These are phyloP conservation scores for Exsudoporus frostii DNA, from an alignment of 768 basidiomycete genomes.

Conservation along the genomic window DNA sequence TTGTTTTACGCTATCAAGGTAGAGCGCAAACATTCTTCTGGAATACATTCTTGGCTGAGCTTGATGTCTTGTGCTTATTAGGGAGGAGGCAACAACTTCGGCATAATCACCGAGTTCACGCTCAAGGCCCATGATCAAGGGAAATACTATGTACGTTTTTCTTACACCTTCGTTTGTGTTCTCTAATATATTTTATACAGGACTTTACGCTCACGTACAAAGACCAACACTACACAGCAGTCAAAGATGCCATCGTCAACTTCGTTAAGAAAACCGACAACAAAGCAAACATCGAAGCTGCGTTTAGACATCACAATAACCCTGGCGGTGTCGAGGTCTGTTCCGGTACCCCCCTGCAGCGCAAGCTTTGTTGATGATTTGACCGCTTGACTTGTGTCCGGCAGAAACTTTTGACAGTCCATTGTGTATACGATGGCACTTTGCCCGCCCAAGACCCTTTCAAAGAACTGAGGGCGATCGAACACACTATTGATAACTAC, in stretches of 20 bases:
- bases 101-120: conserved; percentile 27
- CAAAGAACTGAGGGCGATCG: not conserved
- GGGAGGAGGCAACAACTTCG: conserved; percentile 29
- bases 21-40: too few relatives aligned
- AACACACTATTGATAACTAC: not conserved
- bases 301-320: conserved; percentile 1
- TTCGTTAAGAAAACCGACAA: not conserved
- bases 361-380: not conserved
- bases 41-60: not conserved
- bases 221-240: not conserved
- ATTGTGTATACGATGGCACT: not conserved
- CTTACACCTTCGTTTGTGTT: not conserved
- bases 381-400: not conserved
- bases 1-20: conserved; percentile 5
- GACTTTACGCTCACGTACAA: conserved; percentile 1
- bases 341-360: not conserved
- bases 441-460: not conserved
- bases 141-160: conserved; percentile 1
- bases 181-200: not conserved
- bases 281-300: conserved; percentile 6
- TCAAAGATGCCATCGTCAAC: conserved; percentile 3
- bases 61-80: not conserved
- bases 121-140: conserved; percentile 15
- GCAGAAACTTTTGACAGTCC: not conserved
- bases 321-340: not conserved